Conservation (phyloP, 1,139 yeast genomes). For the Keqinozyma sinolaborantium region DNA sequence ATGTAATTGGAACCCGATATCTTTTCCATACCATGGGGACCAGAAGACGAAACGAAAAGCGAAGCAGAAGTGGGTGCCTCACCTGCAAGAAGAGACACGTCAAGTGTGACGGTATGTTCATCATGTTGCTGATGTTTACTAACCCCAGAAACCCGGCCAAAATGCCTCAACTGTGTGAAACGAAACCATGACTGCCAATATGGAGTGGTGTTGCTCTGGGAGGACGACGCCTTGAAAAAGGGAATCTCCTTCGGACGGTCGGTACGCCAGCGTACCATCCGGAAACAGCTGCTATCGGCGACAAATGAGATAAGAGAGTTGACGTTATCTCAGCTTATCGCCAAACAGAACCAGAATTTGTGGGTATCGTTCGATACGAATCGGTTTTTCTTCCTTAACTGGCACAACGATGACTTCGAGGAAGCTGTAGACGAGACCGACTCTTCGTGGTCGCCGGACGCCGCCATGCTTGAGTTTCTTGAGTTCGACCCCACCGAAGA, state of each 20-base stretch:
- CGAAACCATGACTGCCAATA: slow-evolving; percentile 17
- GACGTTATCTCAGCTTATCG: slow-evolving; percentile 10
- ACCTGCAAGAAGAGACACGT: slow-evolving; percentile 23
- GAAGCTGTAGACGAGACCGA: neutral
- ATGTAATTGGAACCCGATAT: too few species aligned
- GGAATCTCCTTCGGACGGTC: slow-evolving; percentile 37
- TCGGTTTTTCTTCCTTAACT: slow-evolving; percentile 19
- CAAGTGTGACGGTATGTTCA: slow-evolving; percentile 27
- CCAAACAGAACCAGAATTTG: slow-evolving; percentile 4
- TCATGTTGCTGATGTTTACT: too few species aligned
- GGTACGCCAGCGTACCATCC: slow-evolving; percentile 11
- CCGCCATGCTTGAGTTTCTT: neutral
- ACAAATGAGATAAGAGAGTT: slow-evolving; percentile 5
- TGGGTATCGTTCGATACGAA: slow-evolving; percentile 8
- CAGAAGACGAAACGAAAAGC: slow-evolving; percentile 5
- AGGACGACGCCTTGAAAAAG: slow-evolving; percentile 26
- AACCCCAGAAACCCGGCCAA: slow-evolving; percentile 19
- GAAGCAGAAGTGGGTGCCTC: slow-evolving; percentile 23
- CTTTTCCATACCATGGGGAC: slow-evolving; percentile 2
- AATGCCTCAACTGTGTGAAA: slow-evolving; percentile 20
- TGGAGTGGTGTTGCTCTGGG: slow-evolving; percentile 21
- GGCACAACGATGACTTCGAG: slow-evolving; percentile 17
- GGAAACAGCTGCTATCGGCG: slow-evolving; percentile 9
- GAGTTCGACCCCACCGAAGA: neutral
- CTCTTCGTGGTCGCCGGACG: neutral